phyloP scores from a whole-genome alignment of 2,329 filamentous ascomycete genomes.

The Truncatella angustata region DNA sequence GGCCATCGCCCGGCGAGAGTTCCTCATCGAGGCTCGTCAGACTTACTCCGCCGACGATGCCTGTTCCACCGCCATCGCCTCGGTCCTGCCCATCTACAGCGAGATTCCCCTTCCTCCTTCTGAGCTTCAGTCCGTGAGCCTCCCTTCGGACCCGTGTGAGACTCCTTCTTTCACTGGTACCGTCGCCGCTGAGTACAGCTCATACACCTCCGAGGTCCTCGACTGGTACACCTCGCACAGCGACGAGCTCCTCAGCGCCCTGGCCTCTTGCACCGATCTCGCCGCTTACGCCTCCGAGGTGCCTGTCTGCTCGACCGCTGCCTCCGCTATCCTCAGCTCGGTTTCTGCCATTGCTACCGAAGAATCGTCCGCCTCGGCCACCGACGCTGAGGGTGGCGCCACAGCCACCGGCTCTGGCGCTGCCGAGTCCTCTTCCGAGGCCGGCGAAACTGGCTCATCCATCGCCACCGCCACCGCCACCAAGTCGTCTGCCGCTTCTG shows the following conservation, averaged over 20 bases:
- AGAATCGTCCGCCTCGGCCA: background rate
- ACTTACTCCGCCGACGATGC: constrained; percentile 6
- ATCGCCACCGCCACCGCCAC: background rate
- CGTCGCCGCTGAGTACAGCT: constrained; percentile 15
- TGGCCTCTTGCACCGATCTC: constrained; percentile 18
- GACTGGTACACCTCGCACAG: constrained; percentile 22
- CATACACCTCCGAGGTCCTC: constrained; percentile 18
- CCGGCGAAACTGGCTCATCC: background rate
- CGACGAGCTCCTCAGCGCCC: constrained; percentile 15
- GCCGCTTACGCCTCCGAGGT: constrained; percentile 8
- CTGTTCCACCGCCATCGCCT: constrained; percentile 18
- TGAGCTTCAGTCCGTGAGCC: constrained; percentile 12
- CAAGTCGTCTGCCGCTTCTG: background rate
- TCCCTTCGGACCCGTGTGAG: constrained; percentile 21
- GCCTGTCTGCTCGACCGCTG: constrained; percentile 17
- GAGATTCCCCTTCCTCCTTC: constrained; percentile 18
- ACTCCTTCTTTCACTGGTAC: constrained; percentile 19
- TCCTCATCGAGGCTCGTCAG: constrained; percentile 19
- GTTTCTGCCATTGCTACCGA: background rate
- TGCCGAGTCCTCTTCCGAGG: background rate
- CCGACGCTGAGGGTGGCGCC: background rate
- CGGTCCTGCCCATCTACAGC: constrained; percentile 15
- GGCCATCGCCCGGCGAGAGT: constrained; percentile 16
- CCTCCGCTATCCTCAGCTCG: background rate
- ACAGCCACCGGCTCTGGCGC: background rate